Percentiles rank a stretch among this genome's conserved stretches.
These are phyloP conservation scores for Phaeosphaeriaceae sp. DNA, from an alignment of 2,329 filamentous ascomycete genomes.

Conservation along the genomic window DNA sequence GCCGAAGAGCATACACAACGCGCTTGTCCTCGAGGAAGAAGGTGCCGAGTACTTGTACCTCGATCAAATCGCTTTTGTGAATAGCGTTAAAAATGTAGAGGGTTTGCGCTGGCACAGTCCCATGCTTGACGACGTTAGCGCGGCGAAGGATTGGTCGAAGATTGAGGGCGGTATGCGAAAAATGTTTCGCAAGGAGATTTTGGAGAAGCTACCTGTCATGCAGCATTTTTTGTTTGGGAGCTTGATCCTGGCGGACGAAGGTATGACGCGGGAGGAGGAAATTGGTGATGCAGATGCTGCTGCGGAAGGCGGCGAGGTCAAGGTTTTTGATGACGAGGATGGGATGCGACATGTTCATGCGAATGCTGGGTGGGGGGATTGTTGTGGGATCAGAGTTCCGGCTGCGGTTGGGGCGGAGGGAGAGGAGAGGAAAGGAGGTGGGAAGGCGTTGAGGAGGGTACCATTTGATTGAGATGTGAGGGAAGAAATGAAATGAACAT, in stretches of 20 bases:
- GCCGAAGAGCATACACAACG: slow-evolving; percentile 76
- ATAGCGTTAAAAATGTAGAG: slow-evolving; percentile 94
- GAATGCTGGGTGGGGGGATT: slow-evolving; percentile 81
- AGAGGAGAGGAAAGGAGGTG: slow-evolving; percentile 79
- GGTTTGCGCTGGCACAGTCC: slow-evolving; percentile 95
- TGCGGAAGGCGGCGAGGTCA: slow-evolving; percentile 58
- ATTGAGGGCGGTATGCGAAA: slow-evolving; percentile 93
- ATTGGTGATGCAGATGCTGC: slow-evolving; percentile 54
- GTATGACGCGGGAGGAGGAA: slow-evolving; percentile 70
- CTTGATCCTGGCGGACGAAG: slow-evolving; percentile 77
- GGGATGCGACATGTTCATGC: slow-evolving; percentile 75
- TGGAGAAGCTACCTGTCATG: slow-evolving; percentile 95
- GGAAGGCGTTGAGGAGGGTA: slow-evolving; percentile 68
- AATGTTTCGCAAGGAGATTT: slow-evolving; percentile 94
- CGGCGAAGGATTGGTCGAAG: slow-evolving; percentile 87
- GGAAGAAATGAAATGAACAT: neutral
- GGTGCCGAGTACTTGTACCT: slow-evolving; percentile 85
- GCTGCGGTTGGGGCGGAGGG: slow-evolving; percentile 90
- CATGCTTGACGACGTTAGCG: slow-evolving; percentile 97
- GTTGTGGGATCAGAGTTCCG: slow-evolving; percentile 96
- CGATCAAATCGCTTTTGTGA: slow-evolving; percentile 91
- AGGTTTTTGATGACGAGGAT: slow-evolving; percentile 66
- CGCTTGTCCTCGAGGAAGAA: slow-evolving; percentile 85
- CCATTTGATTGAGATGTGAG: slow-evolving; percentile 72
- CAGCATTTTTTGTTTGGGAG: slow-evolving; percentile 96